These are phyloP conservation scores for Allium sativum DNA, from an alignment of 106 monocot genomes.

Conservation along the genomic window DNA sequence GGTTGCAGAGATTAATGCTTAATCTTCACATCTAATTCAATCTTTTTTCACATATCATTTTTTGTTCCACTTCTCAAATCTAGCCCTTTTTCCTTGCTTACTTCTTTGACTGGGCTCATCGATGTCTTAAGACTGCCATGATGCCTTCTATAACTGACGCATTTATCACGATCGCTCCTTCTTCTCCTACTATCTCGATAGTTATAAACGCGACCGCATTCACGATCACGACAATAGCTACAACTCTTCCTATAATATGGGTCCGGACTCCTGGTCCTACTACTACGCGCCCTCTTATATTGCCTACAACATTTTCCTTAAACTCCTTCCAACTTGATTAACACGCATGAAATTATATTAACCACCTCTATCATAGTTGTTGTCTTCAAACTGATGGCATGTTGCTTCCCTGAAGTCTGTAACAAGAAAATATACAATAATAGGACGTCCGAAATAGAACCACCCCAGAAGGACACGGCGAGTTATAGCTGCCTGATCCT, in stretches of 20 bases:
- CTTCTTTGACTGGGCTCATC: conserved; percentile 42
- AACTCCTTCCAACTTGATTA: conserved; percentile 56
- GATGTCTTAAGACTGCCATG: conserved; percentile 27
- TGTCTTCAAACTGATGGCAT: conserved; percentile 64
- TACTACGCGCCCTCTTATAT: conserved; percentile 15
- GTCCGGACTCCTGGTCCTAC: conserved; percentile 27
- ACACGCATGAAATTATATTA: conserved; percentile 80
- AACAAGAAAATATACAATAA: conserved; percentile 66
- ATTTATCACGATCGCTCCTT: conserved; percentile 22
- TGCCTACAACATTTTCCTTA: conserved; percentile 47
- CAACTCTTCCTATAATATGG: conserved; percentile 17
- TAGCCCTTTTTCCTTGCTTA: conserved; percentile 62
- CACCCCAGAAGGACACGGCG: conserved; percentile 48
- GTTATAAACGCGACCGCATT: conserved; percentile 14
- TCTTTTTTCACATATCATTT: conserved; percentile 36
- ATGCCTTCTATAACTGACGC: conserved; percentile 23
- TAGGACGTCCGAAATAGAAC: conserved; percentile 56
- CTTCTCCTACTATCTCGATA: conserved; percentile 14
- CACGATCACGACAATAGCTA: conserved; percentile 23
- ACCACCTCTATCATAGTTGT: conserved; percentile 65
- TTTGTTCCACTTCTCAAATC: conserved; percentile 67
- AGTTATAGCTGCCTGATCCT: conserved; percentile 55
- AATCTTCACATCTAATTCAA: too few relatives aligned
- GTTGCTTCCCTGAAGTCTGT: conserved; percentile 71
- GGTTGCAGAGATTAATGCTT: too few relatives aligned